Conservation (phyloP, 306 rosid genomes). For the Astragalus glycyphyllos region DNA sequence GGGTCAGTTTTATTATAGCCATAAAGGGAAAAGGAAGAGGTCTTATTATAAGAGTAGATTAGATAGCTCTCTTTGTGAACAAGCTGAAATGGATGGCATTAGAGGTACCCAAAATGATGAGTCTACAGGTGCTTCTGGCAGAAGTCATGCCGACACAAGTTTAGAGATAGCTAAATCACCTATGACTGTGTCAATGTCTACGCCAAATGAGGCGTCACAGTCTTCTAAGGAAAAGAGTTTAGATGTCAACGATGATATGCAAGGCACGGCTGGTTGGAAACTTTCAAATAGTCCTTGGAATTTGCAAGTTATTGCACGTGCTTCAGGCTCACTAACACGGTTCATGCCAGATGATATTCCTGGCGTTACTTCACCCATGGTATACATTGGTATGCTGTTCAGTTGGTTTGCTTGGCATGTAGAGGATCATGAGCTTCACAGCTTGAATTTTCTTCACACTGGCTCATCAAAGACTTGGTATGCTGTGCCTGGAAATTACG, state of each 20-base stretch:
- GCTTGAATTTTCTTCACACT: conserved; percentile 94
- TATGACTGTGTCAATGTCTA: conserved; percentile 39
- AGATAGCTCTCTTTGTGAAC: conserved; percentile 54
- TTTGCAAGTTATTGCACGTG: conserved; percentile 94
- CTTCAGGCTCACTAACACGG: conserved; percentile 96
- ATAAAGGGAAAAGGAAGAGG: conserved; percentile 77
- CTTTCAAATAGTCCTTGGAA: conserved; percentile 99
- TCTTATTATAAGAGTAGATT: conserved; percentile 69
- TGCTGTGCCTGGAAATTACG: conserved; percentile 92
- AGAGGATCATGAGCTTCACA: conserved; percentile 99
- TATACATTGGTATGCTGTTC: conserved; percentile 96
- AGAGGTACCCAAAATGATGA: conserved; percentile 42
- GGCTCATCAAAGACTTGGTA: conserved; percentile 99
- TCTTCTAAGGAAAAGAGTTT: conserved; percentile 58
- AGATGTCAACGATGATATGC: conserved; percentile 61
- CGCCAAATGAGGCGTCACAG: conserved; percentile 56
- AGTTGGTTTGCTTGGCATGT: conserved; percentile 99
- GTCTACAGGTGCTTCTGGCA: conserved; percentile 42
- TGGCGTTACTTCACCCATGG: conserved; percentile 98
- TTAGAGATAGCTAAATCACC: conserved; percentile 52
- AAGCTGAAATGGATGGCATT: conserved; percentile 42
- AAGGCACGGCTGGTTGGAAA: conserved; percentile 98
- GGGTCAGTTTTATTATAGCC: conserved; percentile 67
- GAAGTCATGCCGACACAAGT: conserved; percentile 43
- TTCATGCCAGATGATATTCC: conserved; percentile 99